Evolutionary conservation across 768 basidiomycete species (phyloP), one percentile per base, ranked within the genome.

Genomic region (Lyophyllum shimeji): DNA sequence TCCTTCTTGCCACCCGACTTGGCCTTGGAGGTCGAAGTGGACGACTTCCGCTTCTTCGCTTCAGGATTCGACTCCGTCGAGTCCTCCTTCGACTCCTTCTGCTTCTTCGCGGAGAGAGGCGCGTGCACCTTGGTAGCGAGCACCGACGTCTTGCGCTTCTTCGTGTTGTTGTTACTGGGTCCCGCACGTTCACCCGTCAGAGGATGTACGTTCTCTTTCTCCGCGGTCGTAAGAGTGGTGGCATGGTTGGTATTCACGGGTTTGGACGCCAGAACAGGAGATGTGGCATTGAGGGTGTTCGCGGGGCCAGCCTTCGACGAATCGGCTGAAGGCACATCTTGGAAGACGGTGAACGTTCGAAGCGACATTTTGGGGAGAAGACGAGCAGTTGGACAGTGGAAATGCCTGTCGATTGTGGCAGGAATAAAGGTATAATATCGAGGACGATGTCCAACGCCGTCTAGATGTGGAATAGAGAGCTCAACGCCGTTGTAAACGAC

Each of bases 181-280:
- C 74, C 79, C 2, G 84, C 70, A 34, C 82, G 83, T 56, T 82
- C 79, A 6, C 90, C 90, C 2, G 90, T 91, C 62, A 86, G 59
- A 44, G 90, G 90, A 68, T 91, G 79, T 43, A 85, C 75, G 66
- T 92, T 92, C 72, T 92, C 90, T 77, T 92, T 92, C 75, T 90
- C 87, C 39, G 75, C 63, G 34, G 76, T 69, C 23, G 70, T 67
- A 4, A 75, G 69, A 56, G 73, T 70, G 53, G 71, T 60, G 55
- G 62, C 63, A 49, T 66, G 58, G 51, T 64, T 65, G 45, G 29
- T 50, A 61, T 60, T 50, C 24, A 53, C 17, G 11, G 55, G 45
- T 48, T 60, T 70, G n/a, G 58, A 55, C 7, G 65, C 50, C 40
- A 59, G 58, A n/a, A 61, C 57, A 17, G 71, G 60, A 37, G 69